Evolutionary conservation across 352 stramenopile genomes (phyloP), one percentile per base, ranked within the genome.

Genomic region (Phytophthora podocarpi): DNA sequence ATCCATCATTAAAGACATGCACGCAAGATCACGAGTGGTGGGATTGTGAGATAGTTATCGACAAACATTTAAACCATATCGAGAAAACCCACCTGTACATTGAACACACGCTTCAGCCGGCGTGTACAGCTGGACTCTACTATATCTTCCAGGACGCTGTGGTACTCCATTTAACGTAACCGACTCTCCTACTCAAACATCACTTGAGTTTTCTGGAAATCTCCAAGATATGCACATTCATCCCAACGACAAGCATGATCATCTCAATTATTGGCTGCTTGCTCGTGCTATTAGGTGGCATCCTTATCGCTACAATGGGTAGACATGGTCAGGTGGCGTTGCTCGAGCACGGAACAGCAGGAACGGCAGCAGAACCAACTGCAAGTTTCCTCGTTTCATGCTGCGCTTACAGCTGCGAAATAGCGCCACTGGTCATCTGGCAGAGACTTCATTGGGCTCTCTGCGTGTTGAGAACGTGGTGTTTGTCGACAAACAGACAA

Each of bases 11-110:
- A 11, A 28, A 18, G 8, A 8, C 26, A 18, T 24, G 49, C 20
- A 59, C 49, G 50, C 27, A 40, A 0, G 27, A 36, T 13, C 6
- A 6, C 28, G 52, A 31, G 9, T 32, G 3, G 11, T 7, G 13
- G 11, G 20, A 26, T n/a, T 57, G 35, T 4, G 48, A 57, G 34
- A 30, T 27, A 3, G 21, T 39, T 31, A 24, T 49, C 18, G 37
- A 48, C 12, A 41, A 18, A 7, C 15, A 49, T 16, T 21, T 58
- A 12, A 48, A 50, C 24, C 34, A 58, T 9, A 28, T 64, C n/a
- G 60, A 76, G 21, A 65, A 56, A 39, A 80, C 80, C 20, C 67
- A 82, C 30, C 7, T 80, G 27, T 80, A 83, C 51, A 68, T 78
- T 16, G 71, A 80, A 18, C 34, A 58, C 28, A 76, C 56, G 7